These are phyloP conservation scores for Rhodamnia rubescens DNA, from an alignment of 345 rosid species.

Conservation along the genomic window DNA sequence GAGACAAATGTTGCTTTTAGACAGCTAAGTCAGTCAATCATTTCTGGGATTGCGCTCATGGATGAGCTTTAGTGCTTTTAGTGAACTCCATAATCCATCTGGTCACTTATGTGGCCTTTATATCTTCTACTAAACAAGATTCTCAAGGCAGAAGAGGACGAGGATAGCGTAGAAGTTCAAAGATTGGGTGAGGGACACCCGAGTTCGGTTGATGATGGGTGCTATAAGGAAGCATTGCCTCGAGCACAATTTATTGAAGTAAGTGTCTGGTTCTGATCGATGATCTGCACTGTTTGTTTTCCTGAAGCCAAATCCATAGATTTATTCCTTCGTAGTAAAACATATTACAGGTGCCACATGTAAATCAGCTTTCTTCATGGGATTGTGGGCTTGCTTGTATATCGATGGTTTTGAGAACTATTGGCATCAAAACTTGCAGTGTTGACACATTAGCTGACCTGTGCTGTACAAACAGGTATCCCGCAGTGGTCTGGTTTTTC, in stretches of 20 bases:
- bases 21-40: not conserved
- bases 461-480: slow-evolving; percentile 73
- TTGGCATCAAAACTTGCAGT: slow-evolving; percentile 49
- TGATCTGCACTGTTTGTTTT: not conserved
- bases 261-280: slow-evolving; percentile 2
- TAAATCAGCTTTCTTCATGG: slow-evolving; percentile 77
- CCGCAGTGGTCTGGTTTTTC: not conserved
- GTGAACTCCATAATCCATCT: not conserved
- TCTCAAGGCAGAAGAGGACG: slow-evolving; percentile 35
- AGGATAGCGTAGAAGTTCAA: not conserved
- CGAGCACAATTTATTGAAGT: slow-evolving; percentile 38
- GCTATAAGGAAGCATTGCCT: slow-evolving; percentile 18
- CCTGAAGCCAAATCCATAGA: not conserved
- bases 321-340: not conserved
- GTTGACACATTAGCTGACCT: slow-evolving; percentile 49
- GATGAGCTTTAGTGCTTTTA: not conserved
- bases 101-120: slow-evolving; percentile 56
- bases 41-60: not conserved
- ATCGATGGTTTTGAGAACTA: slow-evolving; percentile 65
- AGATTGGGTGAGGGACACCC: not conserved
- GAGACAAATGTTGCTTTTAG: not conserved
- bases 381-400: slow-evolving; percentile 97
- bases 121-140: slow-evolving; percentile 49
- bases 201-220: slow-evolving; percentile 7
- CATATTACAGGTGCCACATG: slow-evolving; percentile 54